Conservation (phyloP, 257 asterid genomes). For the Gardenia jasminoides region DNA sequence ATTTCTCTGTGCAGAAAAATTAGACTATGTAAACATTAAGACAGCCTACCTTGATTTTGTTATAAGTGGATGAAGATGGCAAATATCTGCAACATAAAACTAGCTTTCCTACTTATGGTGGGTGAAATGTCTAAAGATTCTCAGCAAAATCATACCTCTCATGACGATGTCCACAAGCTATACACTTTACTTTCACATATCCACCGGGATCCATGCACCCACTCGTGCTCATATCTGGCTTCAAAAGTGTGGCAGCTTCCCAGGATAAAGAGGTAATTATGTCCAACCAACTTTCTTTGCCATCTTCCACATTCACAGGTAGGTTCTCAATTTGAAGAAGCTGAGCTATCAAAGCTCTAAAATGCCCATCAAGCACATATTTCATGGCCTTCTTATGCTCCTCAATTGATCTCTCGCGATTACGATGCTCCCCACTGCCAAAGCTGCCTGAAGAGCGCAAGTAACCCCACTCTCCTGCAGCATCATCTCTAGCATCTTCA, state of each 20-base stretch:
- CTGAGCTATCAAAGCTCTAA: slow-evolving; percentile 63
- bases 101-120: not conserved
- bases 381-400: slow-evolving; percentile 67
- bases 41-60: not conserved
- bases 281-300: slow-evolving; percentile 61
- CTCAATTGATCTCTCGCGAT: slow-evolving; percentile 60
- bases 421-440: slow-evolving; percentile 51
- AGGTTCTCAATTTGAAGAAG: slow-evolving; percentile 63
- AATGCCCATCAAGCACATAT: slow-evolving; percentile 59
- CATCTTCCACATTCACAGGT: slow-evolving; percentile 33
- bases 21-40: not conserved
- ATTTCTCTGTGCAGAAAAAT: not conserved
- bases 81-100: not conserved
- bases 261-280: slow-evolving; percentile 60
- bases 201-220: slow-evolving; percentile 93
- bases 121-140: slow-evolving; percentile 1
- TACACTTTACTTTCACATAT: slow-evolving; percentile 77
- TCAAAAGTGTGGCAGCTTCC: slow-evolving; percentile 78
- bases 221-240: slow-evolving; percentile 71
- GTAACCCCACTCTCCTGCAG: slow-evolving; percentile 70
- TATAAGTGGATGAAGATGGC: not conserved
- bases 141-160: slow-evolving; percentile 46
- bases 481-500: slow-evolving; percentile 45
- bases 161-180: slow-evolving; percentile 62
- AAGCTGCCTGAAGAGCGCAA: slow-evolving; percentile 51